Base-by-base conservation (phyloP, 2,329 filamentous ascomycete genomes). In the Fusarium domesticum region DNA sequence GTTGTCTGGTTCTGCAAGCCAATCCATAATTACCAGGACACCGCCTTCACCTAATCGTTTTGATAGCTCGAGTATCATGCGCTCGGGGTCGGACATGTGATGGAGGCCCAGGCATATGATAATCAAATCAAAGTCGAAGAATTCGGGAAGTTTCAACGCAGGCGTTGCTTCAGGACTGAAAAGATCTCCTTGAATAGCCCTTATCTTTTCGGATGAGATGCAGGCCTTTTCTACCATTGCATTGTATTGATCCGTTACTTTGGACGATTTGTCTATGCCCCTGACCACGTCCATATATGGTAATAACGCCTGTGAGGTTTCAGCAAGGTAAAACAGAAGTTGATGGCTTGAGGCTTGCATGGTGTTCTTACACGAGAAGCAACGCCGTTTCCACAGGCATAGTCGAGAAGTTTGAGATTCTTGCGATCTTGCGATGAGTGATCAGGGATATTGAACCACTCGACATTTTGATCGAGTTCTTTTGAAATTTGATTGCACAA, bases 21-120 rank as follows among this genome's bases (percentile, higher is more conserved):
- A 64, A 43, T 70, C 67, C 2, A 69, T 42, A 4, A 68, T 56
- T 19, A 68, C 48, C 8, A 70, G 35, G 0, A 61, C 48, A 5
- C 67, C 67, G 1, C 62, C 64, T 1, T 55, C 52, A 8, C 44
- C 45, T 3, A 70, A 48, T 4, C 64, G 45, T 16, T 58, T 54
- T 1, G 59, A 48, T 2, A 70, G 59, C 6, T 52, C 56, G 0
- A 34, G 15, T 3, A 69, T 42, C 57, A 67, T 63, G 2, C 33
- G 38, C 0, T 52, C 47, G 0, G 57, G 51, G 23, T 68, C 55
- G 4, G 60, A 50, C 7, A 70, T 56, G 32, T 70, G 67, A 32
- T 70, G 67, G 1, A 70, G 62, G 0, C 67, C 64, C 58, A 68
- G 58, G 11, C 58, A 61, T 42, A 68, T 68, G 20, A 64, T 57